Evolutionary conservation across 2,329 filamentous ascomycete genomes (phyloP).

Genomic region (Cladobotryum mycophilum): DNA sequence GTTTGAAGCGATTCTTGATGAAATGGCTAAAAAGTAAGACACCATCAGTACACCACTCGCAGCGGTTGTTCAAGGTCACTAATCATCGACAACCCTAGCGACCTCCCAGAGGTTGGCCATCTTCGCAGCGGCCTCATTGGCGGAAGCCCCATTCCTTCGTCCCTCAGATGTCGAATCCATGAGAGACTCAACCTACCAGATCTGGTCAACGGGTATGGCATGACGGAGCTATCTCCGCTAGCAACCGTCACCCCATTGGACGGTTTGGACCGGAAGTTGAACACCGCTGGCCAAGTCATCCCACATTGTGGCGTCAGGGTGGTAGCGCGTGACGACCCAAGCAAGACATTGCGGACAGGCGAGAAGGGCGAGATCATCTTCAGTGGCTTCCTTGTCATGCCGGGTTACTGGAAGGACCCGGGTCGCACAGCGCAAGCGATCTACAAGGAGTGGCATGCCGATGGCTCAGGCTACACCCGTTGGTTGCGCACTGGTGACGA

Average conservation of each 20-base stretch:
- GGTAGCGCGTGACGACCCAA: not conserved
- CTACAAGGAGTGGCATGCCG: no score
- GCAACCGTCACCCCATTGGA: no score
- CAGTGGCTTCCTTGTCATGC: slow-evolving; percentile 2
- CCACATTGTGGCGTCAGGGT: slow-evolving; percentile 1
- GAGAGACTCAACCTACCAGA: no score
- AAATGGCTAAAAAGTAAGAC: not conserved
- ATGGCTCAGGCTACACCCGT: not conserved
- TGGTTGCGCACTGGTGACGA: slow-evolving; percentile 89
- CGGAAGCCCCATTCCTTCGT: no score
- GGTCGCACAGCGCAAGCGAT: slow-evolving; percentile 1
- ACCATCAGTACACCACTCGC: not conserved
- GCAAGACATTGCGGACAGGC: not conserved
- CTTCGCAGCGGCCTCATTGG: not conserved
- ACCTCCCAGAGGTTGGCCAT: not conserved
- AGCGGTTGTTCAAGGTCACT: not conserved
- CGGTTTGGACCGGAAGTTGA: no score
- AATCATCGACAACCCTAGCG: not conserved
- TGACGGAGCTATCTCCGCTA: no score
- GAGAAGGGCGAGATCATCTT: slow-evolving; percentile 5
- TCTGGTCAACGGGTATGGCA: no score
- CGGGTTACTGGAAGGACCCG: slow-evolving; percentile 3
- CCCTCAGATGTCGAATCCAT: no score
- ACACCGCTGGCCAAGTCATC: slow-evolving; percentile 4
- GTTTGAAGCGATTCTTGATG: slow-evolving; percentile 1